Base-by-base conservation (phyloP, 2,329 filamentous ascomycete genomes). In the Diplodia corticola region DNA sequence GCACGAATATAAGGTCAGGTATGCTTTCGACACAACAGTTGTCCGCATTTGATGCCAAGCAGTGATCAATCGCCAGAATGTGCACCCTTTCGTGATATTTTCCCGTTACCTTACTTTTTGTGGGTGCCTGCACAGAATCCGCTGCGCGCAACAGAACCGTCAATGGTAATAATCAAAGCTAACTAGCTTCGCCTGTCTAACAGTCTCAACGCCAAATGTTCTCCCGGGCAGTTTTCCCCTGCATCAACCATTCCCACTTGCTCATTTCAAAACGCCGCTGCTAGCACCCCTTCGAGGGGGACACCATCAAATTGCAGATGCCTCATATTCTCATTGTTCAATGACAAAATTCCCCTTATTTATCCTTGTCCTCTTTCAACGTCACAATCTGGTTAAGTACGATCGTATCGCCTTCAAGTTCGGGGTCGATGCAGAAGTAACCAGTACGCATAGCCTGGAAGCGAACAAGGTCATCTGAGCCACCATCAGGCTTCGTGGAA, bases 371-470 rank as follows among this genome's bases (percentile, higher is more conserved):
- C 79, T 97, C 93, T 82, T 96, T 96, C 74, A 97, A 79, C 55
- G 90, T 91, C 24, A 98, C 93, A 73, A 98, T 97, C 61, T 92
- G 86, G 80, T 98, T 98, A 33, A 98, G 80, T 55, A 98, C 86
- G 70, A 96, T 83, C 77, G 89, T 91, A n/a, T 92, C 91, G 35
- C 87, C 86, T 48, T 76, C 77, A 0, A 75, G 78, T 0, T 88
- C 91, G 72, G 96, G 92, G 76, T 97, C 93, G 77, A 96, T 83
- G 82, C 88, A 88, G 80, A 95, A 95, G 76, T 96, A 97, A 10
- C 90, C 94, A 51, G 94, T 91, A 28, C 94, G 86, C 84, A 97
- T 88, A 2, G 88, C 94, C 83, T 98, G 94, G 84, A 98, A 98
- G 55, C 94, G 85, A 6, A 97, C 89, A 64, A 79, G 70, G n/a